These are phyloP conservation scores for Hypoxylon cercidicola DNA, from an alignment of 495 filamentous ascomycete genomes.

Conservation along the genomic window DNA sequence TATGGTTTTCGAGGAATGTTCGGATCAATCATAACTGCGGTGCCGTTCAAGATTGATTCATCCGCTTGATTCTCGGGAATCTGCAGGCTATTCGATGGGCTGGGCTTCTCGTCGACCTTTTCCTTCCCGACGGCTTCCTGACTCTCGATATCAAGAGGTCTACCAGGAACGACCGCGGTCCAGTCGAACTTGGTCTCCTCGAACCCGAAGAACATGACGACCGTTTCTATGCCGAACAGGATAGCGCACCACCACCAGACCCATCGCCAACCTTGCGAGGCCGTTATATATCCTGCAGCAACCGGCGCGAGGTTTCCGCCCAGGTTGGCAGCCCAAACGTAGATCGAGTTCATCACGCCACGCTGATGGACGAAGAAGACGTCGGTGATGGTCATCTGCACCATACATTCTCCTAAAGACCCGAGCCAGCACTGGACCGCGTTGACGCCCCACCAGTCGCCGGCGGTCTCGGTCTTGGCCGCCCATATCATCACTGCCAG, in stretches of 20 bases:
- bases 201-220: conserved; percentile 53
- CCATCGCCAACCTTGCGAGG: conserved; percentile 61
- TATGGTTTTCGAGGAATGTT: conserved; percentile 25
- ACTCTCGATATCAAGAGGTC: neutral
- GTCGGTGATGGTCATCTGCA: conserved; percentile 60
- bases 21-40: conserved; percentile 5
- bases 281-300: conserved; percentile 56
- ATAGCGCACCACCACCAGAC: conserved; percentile 64
- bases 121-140: neutral
- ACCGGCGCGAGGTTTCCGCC: conserved; percentile 56
- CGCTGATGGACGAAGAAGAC: conserved; percentile 63
- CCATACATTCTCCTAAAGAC: conserved; percentile 54
- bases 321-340: conserved; percentile 47
- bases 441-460: conserved; percentile 44
- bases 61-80: neutral
- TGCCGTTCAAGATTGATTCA: too few relatives aligned
- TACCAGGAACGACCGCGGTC: neutral
- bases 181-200: conserved; percentile 56
- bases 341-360: conserved; percentile 54
- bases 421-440: conserved; percentile 50
- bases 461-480: too few relatives aligned
- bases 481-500: neutral
- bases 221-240: conserved; percentile 51
- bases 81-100: too few relatives aligned
- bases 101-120: too few relatives aligned